Percentiles rank a stretch among this genome's conserved stretches.
phyloP scores from a whole-genome alignment of 495 filamentous ascomycete species.

The Hypoxylon cercidicola region DNA sequence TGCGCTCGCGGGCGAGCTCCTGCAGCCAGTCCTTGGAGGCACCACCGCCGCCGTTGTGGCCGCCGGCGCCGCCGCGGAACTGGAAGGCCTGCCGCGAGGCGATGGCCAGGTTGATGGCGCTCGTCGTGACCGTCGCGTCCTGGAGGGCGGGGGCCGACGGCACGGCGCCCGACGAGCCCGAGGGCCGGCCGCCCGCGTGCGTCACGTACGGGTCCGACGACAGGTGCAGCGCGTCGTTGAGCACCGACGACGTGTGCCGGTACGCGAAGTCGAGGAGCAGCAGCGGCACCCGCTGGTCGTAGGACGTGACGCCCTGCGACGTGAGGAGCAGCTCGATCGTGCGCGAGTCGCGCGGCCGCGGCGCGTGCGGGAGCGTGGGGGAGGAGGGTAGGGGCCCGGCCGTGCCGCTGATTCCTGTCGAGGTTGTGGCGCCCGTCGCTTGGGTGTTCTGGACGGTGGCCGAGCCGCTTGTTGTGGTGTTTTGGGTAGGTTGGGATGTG shows the following conservation, averaged over 20 bases:
- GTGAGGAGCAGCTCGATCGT: constrained; percentile 91
- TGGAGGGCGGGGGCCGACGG: constrained; percentile 54
- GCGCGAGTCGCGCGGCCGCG: constrained; percentile 89
- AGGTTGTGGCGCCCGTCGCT: constrained; percentile 49
- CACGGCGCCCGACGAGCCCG: constrained; percentile 54
- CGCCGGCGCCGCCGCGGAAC: constrained; percentile 58
- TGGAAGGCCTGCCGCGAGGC: constrained; percentile 60
- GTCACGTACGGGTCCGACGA: constrained; percentile 69
- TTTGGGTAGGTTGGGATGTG: constrained; percentile 45
- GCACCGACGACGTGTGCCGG: constrained; percentile 74
- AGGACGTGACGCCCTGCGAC: constrained; percentile 84
- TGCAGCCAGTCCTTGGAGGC: constrained; percentile 87
- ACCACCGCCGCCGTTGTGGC: constrained; percentile 51
- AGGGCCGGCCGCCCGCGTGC: constrained; percentile 60
- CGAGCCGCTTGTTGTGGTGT: constrained; percentile 43
- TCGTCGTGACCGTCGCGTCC: constrained; percentile 55
- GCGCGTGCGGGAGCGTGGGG: constrained; percentile 53
- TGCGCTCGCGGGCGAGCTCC: constrained; percentile 84
- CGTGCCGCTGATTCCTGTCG: constrained; percentile 24
- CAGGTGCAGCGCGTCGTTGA: constrained; percentile 73
- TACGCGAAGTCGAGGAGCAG: constrained; percentile 98
- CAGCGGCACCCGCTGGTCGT: constrained; percentile 92
- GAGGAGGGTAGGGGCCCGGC: constrained; percentile 32
- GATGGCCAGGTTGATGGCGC: constrained; percentile 63
- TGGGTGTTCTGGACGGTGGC: constrained; percentile 46